A percentile compares a stretch with the other conserved stretches of the same genome.
phyloP scores from a whole-genome alignment of 352 stramenopile genomes.

The Phytophthora fragariae region DNA sequence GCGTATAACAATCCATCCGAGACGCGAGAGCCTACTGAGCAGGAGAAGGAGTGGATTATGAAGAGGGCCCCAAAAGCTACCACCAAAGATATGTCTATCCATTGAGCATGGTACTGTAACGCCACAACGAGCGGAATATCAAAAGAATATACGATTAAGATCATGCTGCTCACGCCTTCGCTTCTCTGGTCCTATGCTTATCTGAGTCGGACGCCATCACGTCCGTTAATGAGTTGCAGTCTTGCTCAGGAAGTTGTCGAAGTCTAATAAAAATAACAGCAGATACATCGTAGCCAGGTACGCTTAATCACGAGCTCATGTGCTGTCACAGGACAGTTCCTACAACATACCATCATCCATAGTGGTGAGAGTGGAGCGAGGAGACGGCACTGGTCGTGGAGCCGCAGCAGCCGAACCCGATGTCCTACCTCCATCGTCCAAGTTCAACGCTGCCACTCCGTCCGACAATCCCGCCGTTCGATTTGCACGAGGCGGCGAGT shows the following conservation, averaged over 20 bases:
- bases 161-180: background rate
- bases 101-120: conserved; percentile 30
- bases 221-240: conserved; percentile 26
- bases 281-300: conserved; percentile 15
- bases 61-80: conserved; percentile 69
- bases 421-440: conserved; percentile 37
- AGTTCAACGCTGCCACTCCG: conserved; percentile 39
- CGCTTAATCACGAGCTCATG: conserved; percentile 13
- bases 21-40: conserved; percentile 52
- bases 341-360: conserved; percentile 56
- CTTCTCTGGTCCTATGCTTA: conserved; percentile 6
- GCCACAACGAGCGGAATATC: background rate
- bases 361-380: conserved; percentile 44
- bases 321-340: conserved; percentile 22
- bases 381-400: conserved; percentile 17
- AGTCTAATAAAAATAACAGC: conserved; percentile 38
- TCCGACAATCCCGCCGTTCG: conserved; percentile 32
- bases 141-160: conserved; percentile 13
- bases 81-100: conserved; percentile 77
- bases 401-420: conserved; percentile 12
- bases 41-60: conserved; percentile 72
- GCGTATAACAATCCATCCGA: conserved; percentile 65
- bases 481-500: conserved; percentile 54
- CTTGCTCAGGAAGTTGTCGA: conserved; percentile 57
- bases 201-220: background rate